Base-by-base conservation (phyloP, 441 rosid genomes). In the Erodium texanum region DNA sequence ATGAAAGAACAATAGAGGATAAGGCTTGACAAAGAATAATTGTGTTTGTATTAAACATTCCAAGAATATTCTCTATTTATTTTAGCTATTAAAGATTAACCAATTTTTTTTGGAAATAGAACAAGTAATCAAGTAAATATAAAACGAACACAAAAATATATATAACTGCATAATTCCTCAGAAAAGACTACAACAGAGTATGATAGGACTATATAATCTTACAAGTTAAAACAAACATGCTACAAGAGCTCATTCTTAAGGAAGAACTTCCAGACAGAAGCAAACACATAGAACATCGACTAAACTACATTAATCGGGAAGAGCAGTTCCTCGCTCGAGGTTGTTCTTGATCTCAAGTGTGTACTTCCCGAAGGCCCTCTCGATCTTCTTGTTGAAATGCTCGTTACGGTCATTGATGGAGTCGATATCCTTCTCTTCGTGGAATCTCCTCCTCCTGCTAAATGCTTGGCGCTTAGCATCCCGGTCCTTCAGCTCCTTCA, bases 371-470 rank as follows among this genome's bases (percentile, higher is more conserved):
- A 93, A 93, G 14, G 94, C 97, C 32, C 96, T 80, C 70, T 90
- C 96, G 24, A 93, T 93, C 82, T 93, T 93, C 83, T 90, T 90
- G 86, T 93, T 93, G 89, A 93, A 93, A 75, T 89, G 98, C 82
- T 92, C 98, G 75, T 94, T 94, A 23, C 91, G 86, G 75, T 92
- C 98, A 72, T 94, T 92, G 86, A 94, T 94, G 0, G 98, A 92
- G 82, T 92, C 99, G 2, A 92, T 77, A 74, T 92, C 99, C 77
- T 94, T 94, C 78, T 94, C 99, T 62, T 89, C 97, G 27, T 82
- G 83, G 80, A 87, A 92, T 78, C 71, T 88, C 68, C 97, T 87
- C 78, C 92, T 87, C 80, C 97, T 79, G 81, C 97, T 87, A 76
- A 88, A 94, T 24, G 96, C 89, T 0, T 70, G 41, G 74, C 91